phyloP scores from a whole-genome alignment of 108 stramenopile species.

The Stephanodiscus triporus region DNA sequence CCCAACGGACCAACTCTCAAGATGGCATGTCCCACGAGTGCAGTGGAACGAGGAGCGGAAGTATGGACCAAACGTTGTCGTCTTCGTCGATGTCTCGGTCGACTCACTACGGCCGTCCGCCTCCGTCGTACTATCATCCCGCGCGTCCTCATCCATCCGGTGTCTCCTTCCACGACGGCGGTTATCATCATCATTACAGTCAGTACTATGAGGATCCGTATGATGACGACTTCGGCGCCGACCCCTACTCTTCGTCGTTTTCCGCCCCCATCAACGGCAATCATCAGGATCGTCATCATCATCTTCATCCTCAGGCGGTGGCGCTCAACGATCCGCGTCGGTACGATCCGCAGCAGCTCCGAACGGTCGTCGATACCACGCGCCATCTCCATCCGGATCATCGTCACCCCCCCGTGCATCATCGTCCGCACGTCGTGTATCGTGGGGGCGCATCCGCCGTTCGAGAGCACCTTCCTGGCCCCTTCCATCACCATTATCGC shows the following conservation, averaged over 20 bases:
- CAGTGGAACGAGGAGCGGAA: too few relatives aligned
- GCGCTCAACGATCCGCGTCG: background rate
- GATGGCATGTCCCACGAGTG: too few relatives aligned
- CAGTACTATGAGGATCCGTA: background rate
- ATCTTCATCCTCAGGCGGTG: background rate
- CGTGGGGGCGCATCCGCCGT: too few relatives aligned
- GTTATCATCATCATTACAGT: background rate
- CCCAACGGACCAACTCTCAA: too few relatives aligned
- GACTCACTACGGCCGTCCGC: background rate
- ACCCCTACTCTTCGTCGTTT: background rate
- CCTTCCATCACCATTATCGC: too few relatives aligned
- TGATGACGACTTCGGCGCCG: background rate
- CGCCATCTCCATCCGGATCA: background rate
- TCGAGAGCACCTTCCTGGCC: too few relatives aligned
- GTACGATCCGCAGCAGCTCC: background rate
- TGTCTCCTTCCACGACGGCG: background rate
- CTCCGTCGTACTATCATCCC: background rate
- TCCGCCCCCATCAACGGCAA: too few relatives aligned
- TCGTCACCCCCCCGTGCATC: background rate
- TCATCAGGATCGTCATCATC: background rate
- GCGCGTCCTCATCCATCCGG: background rate
- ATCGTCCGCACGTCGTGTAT: background rate
- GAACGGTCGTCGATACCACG: background rate
- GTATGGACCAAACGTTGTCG: background rate
- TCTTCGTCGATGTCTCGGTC: background rate